Percentiles rank a stretch among this genome's conserved stretches.
These are phyloP conservation scores for Chlorella sp. DNA, from an alignment of 139 green algal species.

Conservation along the genomic window DNA sequence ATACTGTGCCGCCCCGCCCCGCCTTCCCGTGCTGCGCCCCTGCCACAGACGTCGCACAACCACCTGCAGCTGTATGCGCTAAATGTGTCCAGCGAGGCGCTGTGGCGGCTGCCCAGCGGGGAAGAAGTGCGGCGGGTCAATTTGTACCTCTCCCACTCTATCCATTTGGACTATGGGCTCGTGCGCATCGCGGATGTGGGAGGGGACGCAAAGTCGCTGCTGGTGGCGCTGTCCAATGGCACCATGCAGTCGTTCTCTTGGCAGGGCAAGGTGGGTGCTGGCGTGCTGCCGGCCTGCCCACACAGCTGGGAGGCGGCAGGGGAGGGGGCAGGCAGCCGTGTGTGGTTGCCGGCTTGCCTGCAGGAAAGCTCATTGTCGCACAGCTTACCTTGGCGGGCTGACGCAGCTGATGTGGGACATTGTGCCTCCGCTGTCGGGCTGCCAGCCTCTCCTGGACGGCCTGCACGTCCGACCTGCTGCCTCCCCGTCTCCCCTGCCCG, in stretches of 20 bases:
- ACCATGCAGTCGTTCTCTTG: conserved; percentile 66
- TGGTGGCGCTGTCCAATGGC: conserved; percentile 70
- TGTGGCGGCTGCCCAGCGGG: conserved; percentile 42
- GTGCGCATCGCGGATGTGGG: conserved; percentile 43
- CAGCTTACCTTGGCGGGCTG: too few relatives aligned
- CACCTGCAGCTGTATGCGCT: conserved; percentile 75
- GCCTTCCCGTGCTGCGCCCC: background rate
- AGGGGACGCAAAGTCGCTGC: conserved; percentile 43
- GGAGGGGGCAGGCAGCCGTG: background rate
- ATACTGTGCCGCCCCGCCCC: background rate
- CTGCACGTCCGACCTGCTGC: background rate
- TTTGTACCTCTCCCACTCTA: conserved; percentile 67
- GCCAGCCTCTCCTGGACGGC: background rate
- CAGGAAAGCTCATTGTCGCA: too few relatives aligned
- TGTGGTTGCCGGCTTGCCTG: background rate
- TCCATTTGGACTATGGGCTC: conserved; percentile 22
- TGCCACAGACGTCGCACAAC: conserved; percentile 66
- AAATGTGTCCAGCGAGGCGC: conserved; percentile 61
- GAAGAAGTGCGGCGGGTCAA: conserved; percentile 36
- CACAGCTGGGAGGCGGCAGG: background rate
- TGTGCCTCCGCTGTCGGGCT: background rate
- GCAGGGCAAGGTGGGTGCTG: conserved; percentile 65
- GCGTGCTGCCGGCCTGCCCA: background rate
- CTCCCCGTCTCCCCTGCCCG: background rate
- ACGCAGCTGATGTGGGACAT: too few relatives aligned